A percentile compares a stretch with the other conserved stretches of the same genome.
These are phyloP conservation scores for Talaromyces adpressus DNA, from an alignment of 495 filamentous ascomycete species.

Conservation along the genomic window DNA sequence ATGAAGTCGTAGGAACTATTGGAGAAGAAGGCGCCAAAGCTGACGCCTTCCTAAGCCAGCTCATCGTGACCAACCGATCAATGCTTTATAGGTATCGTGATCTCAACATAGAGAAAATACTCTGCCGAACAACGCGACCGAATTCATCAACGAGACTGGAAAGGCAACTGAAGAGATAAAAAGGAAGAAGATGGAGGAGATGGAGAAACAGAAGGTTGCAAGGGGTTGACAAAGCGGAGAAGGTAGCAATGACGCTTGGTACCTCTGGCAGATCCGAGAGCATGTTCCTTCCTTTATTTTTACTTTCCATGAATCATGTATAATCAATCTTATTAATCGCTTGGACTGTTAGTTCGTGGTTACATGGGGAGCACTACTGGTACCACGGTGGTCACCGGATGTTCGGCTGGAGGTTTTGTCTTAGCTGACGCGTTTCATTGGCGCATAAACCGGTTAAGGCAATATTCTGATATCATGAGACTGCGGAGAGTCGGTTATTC, in stretches of 20 bases:
- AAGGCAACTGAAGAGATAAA: not conserved
- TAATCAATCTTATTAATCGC: not conserved
- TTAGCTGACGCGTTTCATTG: not conserved
- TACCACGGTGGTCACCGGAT: not conserved
- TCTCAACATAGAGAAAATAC: not conserved
- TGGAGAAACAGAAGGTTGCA: not conserved
- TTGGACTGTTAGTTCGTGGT: not conserved
- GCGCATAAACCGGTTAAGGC: not conserved
- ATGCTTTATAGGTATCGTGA: not conserved
- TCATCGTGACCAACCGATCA: slow-evolving; percentile 1
- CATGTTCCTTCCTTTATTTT: not conserved
- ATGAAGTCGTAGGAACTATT: not conserved
- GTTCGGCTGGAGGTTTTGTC: not conserved
- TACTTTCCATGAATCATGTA: not conserved
- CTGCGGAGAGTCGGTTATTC: not conserved
- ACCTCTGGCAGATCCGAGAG: not conserved
- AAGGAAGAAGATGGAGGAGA: not conserved
- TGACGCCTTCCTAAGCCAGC: slow-evolving; percentile 9
- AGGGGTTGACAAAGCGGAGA: not conserved
- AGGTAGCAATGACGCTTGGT: not conserved
- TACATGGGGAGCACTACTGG: not conserved
- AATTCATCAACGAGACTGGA: not conserved
- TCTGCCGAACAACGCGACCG: not conserved
- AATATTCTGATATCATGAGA: not conserved
- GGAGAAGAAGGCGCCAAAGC: not conserved